These are phyloP conservation scores for Saccharomycopsis oosterbeekiorum DNA, from an alignment of 805 yeast species.

Conservation along the genomic window DNA sequence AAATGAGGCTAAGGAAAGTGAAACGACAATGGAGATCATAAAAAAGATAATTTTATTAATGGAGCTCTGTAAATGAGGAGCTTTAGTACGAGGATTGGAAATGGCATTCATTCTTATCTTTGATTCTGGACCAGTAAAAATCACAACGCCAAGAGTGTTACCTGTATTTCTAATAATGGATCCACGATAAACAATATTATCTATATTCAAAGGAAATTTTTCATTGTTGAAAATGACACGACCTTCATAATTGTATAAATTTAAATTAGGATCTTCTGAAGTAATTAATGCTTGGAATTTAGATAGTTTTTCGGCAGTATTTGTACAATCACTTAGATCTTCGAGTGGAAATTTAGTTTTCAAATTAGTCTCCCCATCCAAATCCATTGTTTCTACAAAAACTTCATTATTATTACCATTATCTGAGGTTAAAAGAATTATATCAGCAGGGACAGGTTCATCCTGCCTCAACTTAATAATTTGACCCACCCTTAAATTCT, in stretches of 20 bases:
- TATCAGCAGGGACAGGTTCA: slow-evolving; percentile 94
- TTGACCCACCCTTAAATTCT: slow-evolving; percentile 79
- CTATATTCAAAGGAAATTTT: slow-evolving; percentile 58
- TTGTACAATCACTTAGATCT: slow-evolving; percentile 44
- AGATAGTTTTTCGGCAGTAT: slow-evolving; percentile 41
- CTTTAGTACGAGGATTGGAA: slow-evolving; percentile 80
- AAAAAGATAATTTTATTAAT: slow-evolving; percentile 77
- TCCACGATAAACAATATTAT: slow-evolving; percentile 85
- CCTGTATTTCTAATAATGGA: slow-evolving; percentile 79
- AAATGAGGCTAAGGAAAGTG: slow-evolving; percentile 68
- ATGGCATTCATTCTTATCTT: slow-evolving; percentile 93
- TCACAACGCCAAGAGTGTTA: slow-evolving; percentile 63
- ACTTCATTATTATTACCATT: slow-evolving; percentile 47
- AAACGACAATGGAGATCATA: slow-evolving; percentile 76
- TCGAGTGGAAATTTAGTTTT: slow-evolving; percentile 64
- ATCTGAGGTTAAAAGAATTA: slow-evolving; percentile 58
- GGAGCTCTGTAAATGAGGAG: slow-evolving; percentile 79
- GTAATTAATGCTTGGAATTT: slow-evolving; percentile 44
- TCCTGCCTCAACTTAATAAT: slow-evolving; percentile 61
- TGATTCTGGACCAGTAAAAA: slow-evolving; percentile 93
- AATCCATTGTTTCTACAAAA: slow-evolving; percentile 90
- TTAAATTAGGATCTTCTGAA: slow-evolving; percentile 86
- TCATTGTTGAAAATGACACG: slow-evolving; percentile 33
- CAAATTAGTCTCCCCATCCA: slow-evolving; percentile 94
- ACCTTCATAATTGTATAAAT: slow-evolving; percentile 88